Base-by-base conservation (phyloP, 1,139 yeast species). In the Scheffersomyces insectosa region DNA sequence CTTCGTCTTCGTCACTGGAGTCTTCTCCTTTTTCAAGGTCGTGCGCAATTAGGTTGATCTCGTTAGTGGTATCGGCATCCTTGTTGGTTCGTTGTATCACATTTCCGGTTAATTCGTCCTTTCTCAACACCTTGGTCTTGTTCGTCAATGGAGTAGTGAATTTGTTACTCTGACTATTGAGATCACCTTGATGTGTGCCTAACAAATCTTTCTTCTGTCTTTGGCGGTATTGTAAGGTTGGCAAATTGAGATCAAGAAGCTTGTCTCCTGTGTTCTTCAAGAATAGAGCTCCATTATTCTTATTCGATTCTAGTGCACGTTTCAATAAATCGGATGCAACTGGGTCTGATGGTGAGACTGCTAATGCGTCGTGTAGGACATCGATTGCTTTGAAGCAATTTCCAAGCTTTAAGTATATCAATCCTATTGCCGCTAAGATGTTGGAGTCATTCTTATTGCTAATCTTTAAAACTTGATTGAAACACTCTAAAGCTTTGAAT, bases 371-470 rank as follows among this genome's bases (percentile, higher is more conserved):
- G 60, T 93, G 97, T 41, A 93, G 70, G 33, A 78, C 73, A 47
- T 85, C 88, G 33, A 91, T 83, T 0, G 98, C 95, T 51, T 80
- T 80, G 43, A 74, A 72, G 28, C 74, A 57, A 42, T 83, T 74
- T 1, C 88, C 89, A 44, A 82, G 68, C 57, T 86, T 89, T 56
- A 95, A 70, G 59, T 89, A 76, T 2, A 91, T 82, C 40, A 91
- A 74, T 0, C 96, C 99, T 59, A 93, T 80, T 0, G 98, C 90
- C 1, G 97, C 77, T 50, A 86, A 79, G 5, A 88, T 75, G 54
- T 86, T 88, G 14, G 91, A 72, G 59, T 90, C 97, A 51, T 69
- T 69, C 41, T 78, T 78, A 38, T 83, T 83, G 30, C 90, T 79
- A 11, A 85, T 72, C 48, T 81, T 81, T 33, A 87, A 63, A 4